Conservation (phyloP, 345 rosid species). For the Garcia nutans region DNA sequence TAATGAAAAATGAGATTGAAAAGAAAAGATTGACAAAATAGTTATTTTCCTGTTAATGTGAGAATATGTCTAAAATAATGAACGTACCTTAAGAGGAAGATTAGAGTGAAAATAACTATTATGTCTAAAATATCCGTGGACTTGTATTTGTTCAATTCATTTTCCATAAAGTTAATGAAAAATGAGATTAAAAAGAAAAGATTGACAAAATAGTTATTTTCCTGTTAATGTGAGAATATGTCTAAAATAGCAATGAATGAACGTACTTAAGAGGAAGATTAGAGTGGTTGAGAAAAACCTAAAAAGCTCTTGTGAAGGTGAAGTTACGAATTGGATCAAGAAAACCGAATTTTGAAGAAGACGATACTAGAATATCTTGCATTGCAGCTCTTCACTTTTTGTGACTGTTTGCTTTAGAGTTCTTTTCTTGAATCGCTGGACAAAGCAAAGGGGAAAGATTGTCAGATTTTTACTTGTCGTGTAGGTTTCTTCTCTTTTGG, state of each 20-base stretch:
- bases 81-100: slow-evolving; percentile 19
- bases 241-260: too few species aligned
- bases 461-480: background rate
- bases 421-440: slow-evolving; percentile 40
- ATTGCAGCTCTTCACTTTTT: slow-evolving; percentile 11
- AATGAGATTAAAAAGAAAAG: too few species aligned
- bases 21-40: too few species aligned
- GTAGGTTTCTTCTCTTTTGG: slow-evolving; percentile 21
- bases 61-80: background rate
- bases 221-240: background rate
- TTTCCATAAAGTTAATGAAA: too few species aligned
- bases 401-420: slow-evolving; percentile 16
- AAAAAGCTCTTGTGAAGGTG: slow-evolving; percentile 13
- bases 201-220: background rate
- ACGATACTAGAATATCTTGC: slow-evolving; percentile 25
- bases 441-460: slow-evolving; percentile 1
- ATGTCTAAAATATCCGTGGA: background rate
- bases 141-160: background rate
- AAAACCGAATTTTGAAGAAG: slow-evolving; percentile 11
- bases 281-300: slow-evolving; percentile 5
- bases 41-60: background rate
- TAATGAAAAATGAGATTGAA: too few species aligned
- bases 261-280: slow-evolving; percentile 19
- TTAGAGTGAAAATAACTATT: too few species aligned
- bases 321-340: slow-evolving; percentile 9